phyloP scores from a whole-genome alignment of 768 basidiomycete genomes.

The Suillus discolor region DNA sequence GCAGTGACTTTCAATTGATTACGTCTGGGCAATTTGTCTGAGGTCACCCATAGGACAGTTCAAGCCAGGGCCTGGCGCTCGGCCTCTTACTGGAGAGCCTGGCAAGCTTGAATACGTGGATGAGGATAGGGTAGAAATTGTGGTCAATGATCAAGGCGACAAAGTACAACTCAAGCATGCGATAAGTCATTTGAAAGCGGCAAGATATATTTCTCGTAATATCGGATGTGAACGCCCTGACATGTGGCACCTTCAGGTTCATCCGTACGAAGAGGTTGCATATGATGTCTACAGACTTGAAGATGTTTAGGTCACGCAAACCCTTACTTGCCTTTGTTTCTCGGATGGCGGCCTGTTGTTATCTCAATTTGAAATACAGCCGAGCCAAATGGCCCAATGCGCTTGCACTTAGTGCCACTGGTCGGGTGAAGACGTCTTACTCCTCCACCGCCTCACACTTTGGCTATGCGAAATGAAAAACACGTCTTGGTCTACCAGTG shows the following conservation, averaged over 20 bases:
- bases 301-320: conserved; percentile 34
- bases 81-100: conserved; percentile 45
- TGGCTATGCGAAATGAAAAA: conserved; percentile 1
- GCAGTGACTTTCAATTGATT: conserved; percentile 1
- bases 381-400: not conserved
- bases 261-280: conserved; percentile 60
- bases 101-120: conserved; percentile 51
- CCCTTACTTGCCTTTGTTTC: not conserved
- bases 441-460: no score
- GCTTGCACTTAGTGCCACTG: not conserved
- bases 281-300: conserved; percentile 58
- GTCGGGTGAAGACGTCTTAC: not conserved
- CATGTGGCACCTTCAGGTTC: conserved; percentile 36
- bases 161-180: conserved; percentile 40
- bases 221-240: conserved; percentile 3
- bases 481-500: not conserved
- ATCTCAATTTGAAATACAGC: not conserved
- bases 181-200: conserved; percentile 49
- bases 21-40: not conserved
- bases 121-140: conserved; percentile 55
- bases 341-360: not conserved
- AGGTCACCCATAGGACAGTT: conserved; percentile 44
- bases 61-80: conserved; percentile 41
- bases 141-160: conserved; percentile 43
- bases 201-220: conserved; percentile 26